Base-by-base conservation (phyloP, 176 grass and related monocot species). In the Oryza glaberrima region DNA sequence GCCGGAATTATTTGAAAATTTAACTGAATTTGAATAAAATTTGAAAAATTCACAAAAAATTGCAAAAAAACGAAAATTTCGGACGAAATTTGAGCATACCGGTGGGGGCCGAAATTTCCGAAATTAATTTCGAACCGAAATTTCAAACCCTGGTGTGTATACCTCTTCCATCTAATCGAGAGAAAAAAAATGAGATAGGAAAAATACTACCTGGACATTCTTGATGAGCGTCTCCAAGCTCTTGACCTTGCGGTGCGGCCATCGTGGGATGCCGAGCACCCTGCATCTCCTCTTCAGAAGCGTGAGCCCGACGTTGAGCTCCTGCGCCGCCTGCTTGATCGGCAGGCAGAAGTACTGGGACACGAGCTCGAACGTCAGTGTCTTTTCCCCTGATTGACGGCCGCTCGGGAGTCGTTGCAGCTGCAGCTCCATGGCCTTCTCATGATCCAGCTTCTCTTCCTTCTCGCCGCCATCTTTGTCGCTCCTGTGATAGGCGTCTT, bases 161-260 rank as follows among this genome's bases (percentile, higher is more conserved):
- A 43, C 8, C 1, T 43, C 8, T 10, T 43, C 8, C 2, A 8
- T 43, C 1, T 43, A 44, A 44, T 44, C 7, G 41, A 41, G 40
- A 7, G 10, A 44, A 11, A 44, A 44, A 44, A 44, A 44, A 44
- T 10, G 43, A 44, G 43, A 89, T 40, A 5, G 16, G 70, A 48
- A 82, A 26, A 26, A 48, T 56, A 20, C 54, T 19, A 89, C 82
- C 88, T 89, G 78, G 56, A 88, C 70, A 51, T 92, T 92, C 14
- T 68, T 54, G 36, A 94, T 88, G 14, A 94, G 82, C 3, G 48
- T 73, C 46, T 94, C 65, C 58, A 92, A 65, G 52, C 87, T 92
- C 71, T 92, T 90, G 78, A 94, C 56, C 90, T 92, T 90, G 56
- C 92, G 65, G 38, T 90, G 79, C 10, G 92, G 87, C 90, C 92